Conservation (phyloP, 2,329 filamentous ascomycete genomes). For the Nemania abortiva region DNA sequence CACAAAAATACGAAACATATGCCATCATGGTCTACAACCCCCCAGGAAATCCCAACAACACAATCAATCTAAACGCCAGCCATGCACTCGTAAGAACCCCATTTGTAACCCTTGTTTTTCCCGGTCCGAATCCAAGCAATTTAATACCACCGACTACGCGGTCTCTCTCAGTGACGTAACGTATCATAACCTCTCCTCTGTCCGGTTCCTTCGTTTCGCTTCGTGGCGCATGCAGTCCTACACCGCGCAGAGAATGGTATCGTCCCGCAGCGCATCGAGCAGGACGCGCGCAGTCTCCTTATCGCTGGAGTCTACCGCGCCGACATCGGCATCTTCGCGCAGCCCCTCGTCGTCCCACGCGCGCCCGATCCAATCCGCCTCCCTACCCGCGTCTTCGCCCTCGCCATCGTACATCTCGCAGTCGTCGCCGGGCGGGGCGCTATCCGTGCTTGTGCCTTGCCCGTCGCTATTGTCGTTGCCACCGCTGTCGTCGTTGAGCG, state of each 20-base stretch:
- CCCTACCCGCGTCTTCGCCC: conserved; percentile 11
- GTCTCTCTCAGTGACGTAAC: not conserved
- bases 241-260: conserved; percentile 37
- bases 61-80: not conserved
- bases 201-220: not conserved
- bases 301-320: conserved; percentile 43
- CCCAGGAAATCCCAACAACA: conserved; percentile 1
- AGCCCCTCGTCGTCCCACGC: conserved; percentile 50
- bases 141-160: not conserved
- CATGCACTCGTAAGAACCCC: conserved; percentile 1
- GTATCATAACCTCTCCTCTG: too few relatives aligned
- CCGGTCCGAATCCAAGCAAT: not conserved
- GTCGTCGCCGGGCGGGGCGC: not conserved
- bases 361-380: conserved; percentile 56
- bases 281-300: conserved; percentile 55
- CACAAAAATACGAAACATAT: not conserved
- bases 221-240: not conserved
- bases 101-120: not conserved
- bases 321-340: conserved; percentile 29
- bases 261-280: conserved; percentile 55
- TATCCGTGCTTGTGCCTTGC: not conserved
- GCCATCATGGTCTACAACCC: not conserved
- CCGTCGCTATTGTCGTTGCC: conserved; percentile 23
- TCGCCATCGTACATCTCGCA: conserved; percentile 23
- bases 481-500: conserved; percentile 47